A percentile compares a stretch with the other conserved stretches of the same genome.
Evolutionary conservation across 805 yeast genomes (phyloP).

Genomic region (Lipomyces japonicus): DNA sequence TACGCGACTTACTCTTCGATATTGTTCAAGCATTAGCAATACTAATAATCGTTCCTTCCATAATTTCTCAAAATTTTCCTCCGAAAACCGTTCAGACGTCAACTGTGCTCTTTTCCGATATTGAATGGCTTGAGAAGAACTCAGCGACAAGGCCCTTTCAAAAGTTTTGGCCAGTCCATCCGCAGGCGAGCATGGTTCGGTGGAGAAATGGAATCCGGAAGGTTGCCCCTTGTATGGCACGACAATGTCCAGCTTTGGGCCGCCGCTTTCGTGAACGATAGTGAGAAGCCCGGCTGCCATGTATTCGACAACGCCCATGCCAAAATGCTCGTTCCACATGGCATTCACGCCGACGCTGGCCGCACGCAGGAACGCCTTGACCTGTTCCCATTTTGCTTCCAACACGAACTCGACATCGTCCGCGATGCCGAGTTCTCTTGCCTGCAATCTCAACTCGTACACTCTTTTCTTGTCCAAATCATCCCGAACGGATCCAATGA

Average conservation of each 20-base stretch:
- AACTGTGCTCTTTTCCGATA: slow-evolving; percentile 46
- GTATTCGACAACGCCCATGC: slow-evolving; percentile 94
- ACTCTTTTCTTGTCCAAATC: slow-evolving; percentile 62
- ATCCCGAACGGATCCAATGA: slow-evolving; percentile 83
- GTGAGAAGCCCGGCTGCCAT: slow-evolving; percentile 83
- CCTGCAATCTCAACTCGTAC: slow-evolving; percentile 45
- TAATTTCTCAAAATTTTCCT: slow-evolving; percentile 49
- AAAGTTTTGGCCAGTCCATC: slow-evolving; percentile 48
- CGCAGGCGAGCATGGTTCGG: slow-evolving; percentile 52
- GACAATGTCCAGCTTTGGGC: slow-evolving; percentile 86
- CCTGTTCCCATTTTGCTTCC: slow-evolving; percentile 67
- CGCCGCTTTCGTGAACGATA: slow-evolving; percentile 90
- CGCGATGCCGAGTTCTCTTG: slow-evolving; percentile 45
- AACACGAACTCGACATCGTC: slow-evolving; percentile 53
- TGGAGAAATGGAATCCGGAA: slow-evolving; percentile 78
- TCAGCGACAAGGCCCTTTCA: slow-evolving; percentile 41
- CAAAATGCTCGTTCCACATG: slow-evolving; percentile 99
- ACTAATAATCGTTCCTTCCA: slow-evolving; percentile 45
- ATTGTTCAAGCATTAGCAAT: slow-evolving; percentile 23
- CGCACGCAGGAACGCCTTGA: slow-evolving; percentile 50
- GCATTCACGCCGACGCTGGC: slow-evolving; percentile 82
- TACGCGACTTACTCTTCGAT: slow-evolving; percentile 12
- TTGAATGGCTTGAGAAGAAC: slow-evolving; percentile 38
- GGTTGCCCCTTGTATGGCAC: slow-evolving; percentile 47
- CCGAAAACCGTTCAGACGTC: slow-evolving; percentile 56